Percentiles rank a stretch among this genome's conserved stretches.
Evolutionary conservation across 2,329 filamentous ascomycete species (phyloP).

Genomic region (Diaporthe helianthi): DNA sequence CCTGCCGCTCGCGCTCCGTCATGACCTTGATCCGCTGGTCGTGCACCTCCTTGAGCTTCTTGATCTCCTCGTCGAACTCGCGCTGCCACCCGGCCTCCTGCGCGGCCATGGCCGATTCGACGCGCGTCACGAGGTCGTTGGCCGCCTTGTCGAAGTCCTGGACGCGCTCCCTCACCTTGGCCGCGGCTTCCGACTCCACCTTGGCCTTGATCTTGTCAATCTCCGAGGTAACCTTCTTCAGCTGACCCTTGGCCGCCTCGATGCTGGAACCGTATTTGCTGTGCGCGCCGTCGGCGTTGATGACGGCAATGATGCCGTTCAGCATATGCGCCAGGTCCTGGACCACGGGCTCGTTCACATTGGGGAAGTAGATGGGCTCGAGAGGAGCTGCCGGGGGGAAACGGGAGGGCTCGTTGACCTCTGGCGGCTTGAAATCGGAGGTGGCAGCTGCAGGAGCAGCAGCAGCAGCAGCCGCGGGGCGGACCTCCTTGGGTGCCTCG

Average conservation of each 20-base stretch:
- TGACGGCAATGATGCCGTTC: slow-evolving; percentile 92
- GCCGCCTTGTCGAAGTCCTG: slow-evolving; percentile 87
- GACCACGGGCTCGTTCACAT: slow-evolving; percentile 84
- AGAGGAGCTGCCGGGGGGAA: slow-evolving; percentile 73
- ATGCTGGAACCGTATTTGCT: slow-evolving; percentile 81
- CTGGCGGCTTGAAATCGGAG: slow-evolving; percentile 58
- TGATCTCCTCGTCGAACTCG: slow-evolving; percentile 87
- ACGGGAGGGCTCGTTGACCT: slow-evolving; percentile 70
- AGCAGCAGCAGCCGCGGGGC: slow-evolving; percentile 26
- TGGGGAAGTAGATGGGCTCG: slow-evolving; percentile 76
- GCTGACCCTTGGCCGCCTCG: slow-evolving; percentile 82
- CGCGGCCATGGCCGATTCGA: slow-evolving; percentile 80
- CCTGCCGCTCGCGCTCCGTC: slow-evolving; percentile 77
- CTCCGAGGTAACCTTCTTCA: slow-evolving; percentile 78
- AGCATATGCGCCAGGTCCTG: slow-evolving; percentile 94
- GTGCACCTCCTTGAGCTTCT: slow-evolving; percentile 78
- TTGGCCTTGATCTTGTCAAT: slow-evolving; percentile 76
- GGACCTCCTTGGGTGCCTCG: slow-evolving; percentile 39
- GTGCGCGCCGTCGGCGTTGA: slow-evolving; percentile 84
- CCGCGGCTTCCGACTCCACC: slow-evolving; percentile 74
- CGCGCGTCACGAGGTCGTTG: slow-evolving; percentile 84
- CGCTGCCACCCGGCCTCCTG: slow-evolving; percentile 85
- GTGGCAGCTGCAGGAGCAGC: slow-evolving; percentile 40
- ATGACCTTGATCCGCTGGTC: slow-evolving; percentile 81
- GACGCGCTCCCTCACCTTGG: slow-evolving; percentile 74